Evolutionary conservation across 306 rosid genomes (phyloP), one percentile per base, ranked within the genome.

Genomic region (Vicia villosa): DNA sequence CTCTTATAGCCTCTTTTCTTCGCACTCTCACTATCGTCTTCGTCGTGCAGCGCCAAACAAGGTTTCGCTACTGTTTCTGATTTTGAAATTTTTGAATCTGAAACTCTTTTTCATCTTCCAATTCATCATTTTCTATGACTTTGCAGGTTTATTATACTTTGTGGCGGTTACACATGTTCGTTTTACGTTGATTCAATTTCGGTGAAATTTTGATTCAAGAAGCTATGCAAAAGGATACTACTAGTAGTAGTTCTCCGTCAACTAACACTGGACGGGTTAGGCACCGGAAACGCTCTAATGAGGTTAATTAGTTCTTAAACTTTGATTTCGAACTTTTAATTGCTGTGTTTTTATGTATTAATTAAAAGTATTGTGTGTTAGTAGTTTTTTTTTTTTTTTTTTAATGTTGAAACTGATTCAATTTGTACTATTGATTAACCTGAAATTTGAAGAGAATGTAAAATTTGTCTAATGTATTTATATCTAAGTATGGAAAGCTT

Each of bases 221-320:
- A 83, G 79, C 64, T 40, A 90, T 90, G 97, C 89, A 88, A 56
- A 86, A 69, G 57, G 95, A 88, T 72, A 73, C 69, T 66, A 36
- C 74, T 5, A 69, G 72, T 67, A 4, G 32, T 21, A 52, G n/a
- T 52, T 15, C 60, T 30, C 68, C 86, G 6, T 57, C 85, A 58
- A 52, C 73, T 45, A 68, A 91, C 11, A 43, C 75, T 22, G 62
- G 68, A 54, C 87, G 92, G 36, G 64, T 71, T 66, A 84, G 97
- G 82, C 87, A 90, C 63, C 92, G 95, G 6, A 86, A 66, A 76
- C 97, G 97, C 68, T 83, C 97, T 66, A 82, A 78, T 79, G 97
- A 88, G 97, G 97, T 90, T 56, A 56, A 56, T 56, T 73, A 58
- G 7, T 66, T 80, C 43, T 72, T 68, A 63, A 51, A 54, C 36